Base-by-base conservation (phyloP, 2,329 filamentous ascomycete genomes). In the Kalmusia sp. region DNA sequence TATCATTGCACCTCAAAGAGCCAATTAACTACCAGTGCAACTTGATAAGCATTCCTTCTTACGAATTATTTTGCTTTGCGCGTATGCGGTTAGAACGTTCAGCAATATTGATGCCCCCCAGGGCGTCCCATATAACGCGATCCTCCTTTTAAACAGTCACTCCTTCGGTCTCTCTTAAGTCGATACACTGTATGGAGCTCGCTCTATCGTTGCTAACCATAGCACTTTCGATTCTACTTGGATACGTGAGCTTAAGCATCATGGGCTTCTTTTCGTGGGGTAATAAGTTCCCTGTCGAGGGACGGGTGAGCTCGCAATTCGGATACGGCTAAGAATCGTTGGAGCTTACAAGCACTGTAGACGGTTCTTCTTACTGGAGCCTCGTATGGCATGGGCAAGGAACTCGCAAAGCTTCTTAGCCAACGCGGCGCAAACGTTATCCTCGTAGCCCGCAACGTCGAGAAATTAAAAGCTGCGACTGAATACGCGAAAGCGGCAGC, bases 321-420 rank as follows among this genome's bases (percentile, higher is more conserved):
- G 3, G 19, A n/a, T 34, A 15, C 9, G 24, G 11, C 4, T 28
- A 4, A 21, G 15, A 3, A 9, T 12, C 1, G 17, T 4, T 40
- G 38, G 21, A 12, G 35, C 50, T 51, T 14, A 61, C 39, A 8
- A 57, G 14, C 15, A 46, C 4, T 2, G 21, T 63, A 96, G 92
- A 96, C 93, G 2, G 82, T 96, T 47, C 80, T 98, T 50, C 80
- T 99, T 47, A 99, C 95, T 0, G 95, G 95, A 40, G 92, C 88
- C 27, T 97, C 95, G 0, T 91, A 97, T 70, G 95, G 95, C 52
- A 91, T 97, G 89, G 95, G 95, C 54, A 86, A 87, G 63, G 86
- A 86, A 46, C 85, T 88, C 17, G 92, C 88, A 4, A 82, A 85
- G 46, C 82, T 92, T 61, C 85, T 99, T 38, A 84, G 93, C 2